Evolutionary conservation across 2,329 filamentous ascomycete species (phyloP).

Genomic region (Alternaria triticina): DNA sequence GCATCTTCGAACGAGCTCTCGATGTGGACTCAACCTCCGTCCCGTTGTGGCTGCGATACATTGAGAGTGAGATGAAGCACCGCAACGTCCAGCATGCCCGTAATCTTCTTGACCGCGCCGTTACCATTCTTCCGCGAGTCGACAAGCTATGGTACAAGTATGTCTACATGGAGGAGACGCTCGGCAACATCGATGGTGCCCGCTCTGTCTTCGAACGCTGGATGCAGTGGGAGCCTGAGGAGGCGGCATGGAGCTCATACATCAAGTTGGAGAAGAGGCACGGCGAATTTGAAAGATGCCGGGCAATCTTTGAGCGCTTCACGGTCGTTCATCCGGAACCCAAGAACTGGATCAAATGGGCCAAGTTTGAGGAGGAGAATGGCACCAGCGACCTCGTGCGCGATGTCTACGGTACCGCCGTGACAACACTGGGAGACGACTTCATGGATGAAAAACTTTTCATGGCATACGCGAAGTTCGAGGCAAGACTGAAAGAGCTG

Average conservation of each 20-base stretch:
- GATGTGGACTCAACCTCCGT: slow-evolving; percentile 90
- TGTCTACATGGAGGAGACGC: slow-evolving; percentile 97
- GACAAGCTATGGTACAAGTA: slow-evolving; percentile 99
- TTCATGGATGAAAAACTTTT: slow-evolving; percentile 97
- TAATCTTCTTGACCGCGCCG: slow-evolving; percentile 92
- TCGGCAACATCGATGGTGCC: slow-evolving; percentile 91
- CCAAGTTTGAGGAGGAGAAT: slow-evolving; percentile 93
- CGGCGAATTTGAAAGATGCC: slow-evolving; percentile 86
- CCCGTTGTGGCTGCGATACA: slow-evolving; percentile 87
- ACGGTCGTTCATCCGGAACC: slow-evolving; percentile 67
- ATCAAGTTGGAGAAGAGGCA: slow-evolving; percentile 98
- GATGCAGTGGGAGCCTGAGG: slow-evolving; percentile 98
- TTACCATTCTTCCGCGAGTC: slow-evolving; percentile 85
- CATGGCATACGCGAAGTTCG: slow-evolving; percentile 92
- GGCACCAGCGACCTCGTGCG: slow-evolving; percentile 90
- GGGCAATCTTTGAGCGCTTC: slow-evolving; percentile 87
- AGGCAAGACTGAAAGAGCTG: slow-evolving; percentile 93
- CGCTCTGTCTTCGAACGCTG: slow-evolving; percentile 95
- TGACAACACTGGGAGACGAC: slow-evolving; percentile 89
- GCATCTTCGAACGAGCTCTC: slow-evolving; percentile 91
- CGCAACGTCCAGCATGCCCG: slow-evolving; percentile 85
- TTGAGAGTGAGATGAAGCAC: slow-evolving; percentile 92
- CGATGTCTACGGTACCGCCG: slow-evolving; percentile 86
- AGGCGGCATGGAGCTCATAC: slow-evolving; percentile 93
- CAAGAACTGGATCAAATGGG: slow-evolving; percentile 81